Conservation (phyloP, 2,329 filamentous ascomycete species). For the Apiospora arundinis region DNA sequence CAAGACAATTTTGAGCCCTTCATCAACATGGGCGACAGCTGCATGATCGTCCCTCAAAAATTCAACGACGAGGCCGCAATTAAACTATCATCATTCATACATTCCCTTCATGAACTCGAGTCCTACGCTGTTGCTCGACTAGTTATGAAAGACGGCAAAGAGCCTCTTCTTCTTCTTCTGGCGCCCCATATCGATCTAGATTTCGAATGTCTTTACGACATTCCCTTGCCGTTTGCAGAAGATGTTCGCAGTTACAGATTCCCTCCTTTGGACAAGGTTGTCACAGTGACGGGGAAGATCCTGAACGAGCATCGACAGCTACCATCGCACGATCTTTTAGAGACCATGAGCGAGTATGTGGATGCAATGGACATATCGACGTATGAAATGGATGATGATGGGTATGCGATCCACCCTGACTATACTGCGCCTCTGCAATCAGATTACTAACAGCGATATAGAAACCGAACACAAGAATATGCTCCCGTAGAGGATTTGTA, state of each 20-base stretch:
- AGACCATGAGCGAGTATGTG: constrained; percentile 90
- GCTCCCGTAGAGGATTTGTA: constrained; percentile 81
- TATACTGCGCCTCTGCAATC: constrained; percentile 15
- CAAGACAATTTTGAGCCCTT: constrained; percentile 81
- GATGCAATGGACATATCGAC: constrained; percentile 87
- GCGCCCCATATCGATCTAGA: constrained; percentile 80
- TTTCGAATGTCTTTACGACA: constrained; percentile 86
- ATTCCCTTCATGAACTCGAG: constrained; percentile 83
- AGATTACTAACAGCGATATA: constrained; percentile 43
- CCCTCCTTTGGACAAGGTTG: constrained; percentile 83
- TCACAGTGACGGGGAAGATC: constrained; percentile 84
- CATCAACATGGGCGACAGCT: constrained; percentile 81
- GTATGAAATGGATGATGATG: constrained; percentile 76
- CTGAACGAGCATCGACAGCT: constrained; percentile 83
- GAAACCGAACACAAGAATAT: constrained; percentile 63
- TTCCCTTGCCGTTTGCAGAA: constrained; percentile 91
- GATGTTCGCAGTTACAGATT: constrained; percentile 92
- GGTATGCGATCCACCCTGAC: constrained; percentile 51
- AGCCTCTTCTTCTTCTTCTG: constrained; percentile 78
- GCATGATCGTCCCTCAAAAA: constrained; percentile 78
- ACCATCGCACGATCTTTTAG: constrained; percentile 73
- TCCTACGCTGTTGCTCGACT: constrained; percentile 87
- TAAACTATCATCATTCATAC: constrained; percentile 87
- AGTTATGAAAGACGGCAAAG: constrained; percentile 82
- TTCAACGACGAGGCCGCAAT: constrained; percentile 83